Evolutionary conservation across 495 filamentous ascomycete species (phyloP).

Genomic region (Achaetomiella virescens): DNA sequence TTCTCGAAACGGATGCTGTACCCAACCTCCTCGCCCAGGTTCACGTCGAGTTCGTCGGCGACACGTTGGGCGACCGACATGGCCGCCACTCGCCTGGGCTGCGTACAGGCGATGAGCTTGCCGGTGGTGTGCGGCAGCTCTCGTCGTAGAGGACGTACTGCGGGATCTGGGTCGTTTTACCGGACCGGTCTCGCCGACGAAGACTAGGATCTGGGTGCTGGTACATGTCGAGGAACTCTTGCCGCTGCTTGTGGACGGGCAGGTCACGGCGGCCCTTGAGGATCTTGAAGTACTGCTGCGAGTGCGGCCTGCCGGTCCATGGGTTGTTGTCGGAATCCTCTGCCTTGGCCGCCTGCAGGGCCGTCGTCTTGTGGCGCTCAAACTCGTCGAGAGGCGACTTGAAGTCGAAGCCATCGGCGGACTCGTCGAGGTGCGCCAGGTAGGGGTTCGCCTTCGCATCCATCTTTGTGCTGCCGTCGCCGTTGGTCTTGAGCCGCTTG

Average conservation of each 20-base stretch:
- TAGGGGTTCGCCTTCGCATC: slow-evolving; percentile 63
- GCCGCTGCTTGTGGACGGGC: slow-evolving; percentile 83
- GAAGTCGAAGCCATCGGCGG: slow-evolving; percentile 34
- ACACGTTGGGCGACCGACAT: slow-evolving; percentile 99
- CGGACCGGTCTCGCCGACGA: slow-evolving; percentile 98
- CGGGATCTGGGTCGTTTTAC: slow-evolving; percentile 98
- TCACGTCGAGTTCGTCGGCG: slow-evolving; percentile 91
- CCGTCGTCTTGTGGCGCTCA: slow-evolving; percentile 74
- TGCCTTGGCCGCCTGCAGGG: slow-evolving; percentile 60
- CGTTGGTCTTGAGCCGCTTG: slow-evolving; percentile 32
- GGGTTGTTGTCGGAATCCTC: slow-evolving; percentile 84
- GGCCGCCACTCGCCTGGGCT: slow-evolving; percentile 94
- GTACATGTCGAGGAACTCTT: slow-evolving; percentile 89
- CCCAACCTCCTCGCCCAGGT: slow-evolving; percentile 89
- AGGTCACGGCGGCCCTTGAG: slow-evolving; percentile 75
- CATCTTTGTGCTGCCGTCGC: slow-evolving; percentile 28
- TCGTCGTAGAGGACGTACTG: slow-evolving; percentile 98
- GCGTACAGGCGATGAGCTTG: slow-evolving; percentile 95
- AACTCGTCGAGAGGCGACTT: slow-evolving; percentile 56
- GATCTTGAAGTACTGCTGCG: slow-evolving; percentile 81
- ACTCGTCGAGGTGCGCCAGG: slow-evolving; percentile 79
- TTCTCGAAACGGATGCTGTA: slow-evolving; percentile 99
- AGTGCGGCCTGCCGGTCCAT: slow-evolving; percentile 70
- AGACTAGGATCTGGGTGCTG: slow-evolving; percentile 92
- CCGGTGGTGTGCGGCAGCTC: slow-evolving; percentile 73